Base-by-base conservation (phyloP, 768 basidiomycete species). In the Sutorius australiensis region DNA sequence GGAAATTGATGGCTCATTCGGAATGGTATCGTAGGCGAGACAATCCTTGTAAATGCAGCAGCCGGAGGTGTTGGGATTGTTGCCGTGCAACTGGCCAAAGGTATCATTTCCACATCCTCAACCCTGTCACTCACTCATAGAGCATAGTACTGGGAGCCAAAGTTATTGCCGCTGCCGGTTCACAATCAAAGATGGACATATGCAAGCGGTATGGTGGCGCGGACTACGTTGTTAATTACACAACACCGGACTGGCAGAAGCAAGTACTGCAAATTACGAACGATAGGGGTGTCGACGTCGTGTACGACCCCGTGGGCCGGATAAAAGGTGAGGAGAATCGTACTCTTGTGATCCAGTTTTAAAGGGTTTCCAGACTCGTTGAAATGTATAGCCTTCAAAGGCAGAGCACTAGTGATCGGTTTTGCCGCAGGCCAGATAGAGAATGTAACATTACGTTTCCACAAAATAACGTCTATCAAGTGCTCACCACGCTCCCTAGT, bases 311-410 rank as follows among this genome's bases (percentile, higher is more conserved):
- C 6, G 89, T 95, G 31, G 91, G 91, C 0, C 74, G 84, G 60
- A 85, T 93, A 53, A 77, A 78, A 66, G 87, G 84, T 80, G 61
- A 43, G 70, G 61, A 14, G 17, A 10, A 1, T 16, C 6, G 2
- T n/a, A 24, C 27, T 31, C 5, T 11, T 3, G 19, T 47, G 21
- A 48, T 11, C 34, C 51, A 12, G 1, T n/a, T 31, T 30, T 55
- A 34, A 50, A 2, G 28, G 16, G 32, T 45, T 44, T 50, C 12
- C 41, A 90, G 93, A 92, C 67, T 87, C 80, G 43, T 66, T 98
- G 51, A 98, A 95, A 67, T 95, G 93, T 67, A 90, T 94, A 51
- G 89, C 88, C 0, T 98, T 95, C 86, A 94, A 95, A 67, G 93
- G 95, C 1, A 81, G 95, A 13, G 86, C 89, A 1, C 62, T 99